A percentile compares a stretch with the other conserved stretches of the same genome.
phyloP scores from a whole-genome alignment of 495 filamentous ascomycete genomes.

The Tuber borchii region DNA sequence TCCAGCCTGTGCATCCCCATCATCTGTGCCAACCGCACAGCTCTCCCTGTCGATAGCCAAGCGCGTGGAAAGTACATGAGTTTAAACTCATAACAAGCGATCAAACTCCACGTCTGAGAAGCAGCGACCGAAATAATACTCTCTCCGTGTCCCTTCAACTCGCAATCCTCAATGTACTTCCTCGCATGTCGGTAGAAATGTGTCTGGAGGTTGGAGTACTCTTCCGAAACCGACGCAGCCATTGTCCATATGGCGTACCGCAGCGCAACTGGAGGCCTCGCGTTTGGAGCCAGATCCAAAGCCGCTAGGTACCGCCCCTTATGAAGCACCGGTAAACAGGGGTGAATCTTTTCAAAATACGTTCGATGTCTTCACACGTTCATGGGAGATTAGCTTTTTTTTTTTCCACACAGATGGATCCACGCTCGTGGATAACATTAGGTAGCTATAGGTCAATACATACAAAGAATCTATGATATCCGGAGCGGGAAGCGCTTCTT shows the following conservation, averaged over 20 bases:
- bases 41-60: slow-evolving; percentile 84
- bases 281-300: slow-evolving; percentile 74
- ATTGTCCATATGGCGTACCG: slow-evolving; percentile 93
- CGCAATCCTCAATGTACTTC: slow-evolving; percentile 82
- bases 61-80: slow-evolving; percentile 96
- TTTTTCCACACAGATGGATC: not conserved
- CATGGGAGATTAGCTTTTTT: slow-evolving; percentile 11
- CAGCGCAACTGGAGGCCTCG: slow-evolving; percentile 79
- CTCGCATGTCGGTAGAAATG: slow-evolving; percentile 82
- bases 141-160: slow-evolving; percentile 90
- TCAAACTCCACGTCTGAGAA: slow-evolving; percentile 73
- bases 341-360: slow-evolving; percentile 86
- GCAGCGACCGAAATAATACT: slow-evolving; percentile 72
- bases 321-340: slow-evolving; percentile 79
- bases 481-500: slow-evolving; percentile 81
- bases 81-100: slow-evolving; percentile 84
- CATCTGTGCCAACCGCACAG: slow-evolving; percentile 74
- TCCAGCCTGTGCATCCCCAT: slow-evolving; percentile 88
- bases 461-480: slow-evolving; percentile 90
- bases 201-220: slow-evolving; percentile 66
- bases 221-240: slow-evolving; percentile 74
- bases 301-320: slow-evolving; percentile 75
- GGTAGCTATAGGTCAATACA: slow-evolving; percentile 35
- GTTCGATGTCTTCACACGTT: slow-evolving; percentile 58
- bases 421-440: not conserved